Percentiles rank a stretch among this genome's conserved stretches.
Evolutionary conservation across 139 green algal genomes (phyloP).

Genomic region (Chlamydomonas applanata): DNA sequence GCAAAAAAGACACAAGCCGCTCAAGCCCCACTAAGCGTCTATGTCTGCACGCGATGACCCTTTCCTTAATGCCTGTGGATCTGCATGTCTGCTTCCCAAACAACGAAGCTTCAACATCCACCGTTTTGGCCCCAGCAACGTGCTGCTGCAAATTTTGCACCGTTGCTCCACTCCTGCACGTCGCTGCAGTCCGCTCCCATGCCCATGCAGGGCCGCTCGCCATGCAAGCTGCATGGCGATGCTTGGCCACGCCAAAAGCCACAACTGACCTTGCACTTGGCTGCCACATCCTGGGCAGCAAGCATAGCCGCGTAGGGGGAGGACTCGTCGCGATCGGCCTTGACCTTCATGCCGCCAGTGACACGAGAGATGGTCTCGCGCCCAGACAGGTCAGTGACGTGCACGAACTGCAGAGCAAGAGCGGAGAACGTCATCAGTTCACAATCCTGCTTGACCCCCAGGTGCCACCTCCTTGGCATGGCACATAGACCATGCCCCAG

Average conservation of each 20-base stretch:
- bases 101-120: too few species aligned
- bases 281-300: conserved; percentile 97
- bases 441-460: too few species aligned
- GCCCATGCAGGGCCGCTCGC: background rate
- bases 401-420: conserved; percentile 77
- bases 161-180: background rate
- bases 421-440: too few species aligned
- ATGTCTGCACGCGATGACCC: too few species aligned
- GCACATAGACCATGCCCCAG: too few species aligned
- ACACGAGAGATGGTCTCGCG: conserved; percentile 96
- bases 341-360: conserved; percentile 99
- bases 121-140: background rate
- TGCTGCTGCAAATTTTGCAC: background rate
- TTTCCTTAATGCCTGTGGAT: too few species aligned
- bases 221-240: background rate
- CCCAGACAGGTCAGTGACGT: conserved; percentile 98
- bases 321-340: conserved; percentile 98
- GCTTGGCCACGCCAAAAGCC: too few species aligned
- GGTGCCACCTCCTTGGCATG: too few species aligned
- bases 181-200: background rate
- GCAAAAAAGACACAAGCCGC: too few species aligned
- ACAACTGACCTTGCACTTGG: conserved; percentile 87
- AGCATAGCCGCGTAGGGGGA: conserved; percentile 99
- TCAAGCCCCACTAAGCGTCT: too few species aligned
- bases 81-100: too few species aligned